Base-by-base conservation (phyloP, 306 rosid species). In the Fagus crenata region DNA sequence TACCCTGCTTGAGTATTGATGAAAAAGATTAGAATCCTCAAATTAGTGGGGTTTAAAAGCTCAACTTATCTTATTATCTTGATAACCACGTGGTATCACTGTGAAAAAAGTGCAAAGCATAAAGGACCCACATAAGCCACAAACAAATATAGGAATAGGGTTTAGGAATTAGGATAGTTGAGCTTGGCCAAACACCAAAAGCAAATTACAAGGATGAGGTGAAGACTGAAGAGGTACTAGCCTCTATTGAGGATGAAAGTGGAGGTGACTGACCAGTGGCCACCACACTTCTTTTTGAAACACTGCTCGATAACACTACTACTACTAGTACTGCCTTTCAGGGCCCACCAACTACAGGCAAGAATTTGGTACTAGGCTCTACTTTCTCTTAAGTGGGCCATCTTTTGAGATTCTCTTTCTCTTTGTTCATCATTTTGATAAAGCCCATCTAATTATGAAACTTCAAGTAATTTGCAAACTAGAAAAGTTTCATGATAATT, bases 51-150 rank as follows among this genome's bases (percentile, higher is more conserved):
- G 60, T 67, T 67, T 39, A 67, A 39, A 67, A 37, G 71, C 13
- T 39, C 33, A 1, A 43, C 71, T 39, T 67, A 89, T 79, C 86
- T 71, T 72, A 73, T 77, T 60, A 81, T 74, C 79, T 73, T 54
- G 77, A 70, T 37, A 63, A 63, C 79, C 69, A 28, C 74, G 49
- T 78, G 87, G 77, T 17, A 78, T 69, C 41, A 78, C 77, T 71
- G 80, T 74, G 53, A 64, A 74, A 77, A 86, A 84, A 88, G 90
- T 79, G 83, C 80, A 81, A 11, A 72, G 82, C 79, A 81, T 42
- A 56, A 35, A 54, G 84, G 92, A 63, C 87, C 95, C 89, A 72
- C 88, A 63, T 63, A 49, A 54, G 58, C 28, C 49, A n/a, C 73
- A 64, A 79, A 49, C 56, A 75, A 81, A 80, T 36, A 49, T 75